Conservation (phyloP, 305 asterid species). For the Fraxinus platypoda region DNA sequence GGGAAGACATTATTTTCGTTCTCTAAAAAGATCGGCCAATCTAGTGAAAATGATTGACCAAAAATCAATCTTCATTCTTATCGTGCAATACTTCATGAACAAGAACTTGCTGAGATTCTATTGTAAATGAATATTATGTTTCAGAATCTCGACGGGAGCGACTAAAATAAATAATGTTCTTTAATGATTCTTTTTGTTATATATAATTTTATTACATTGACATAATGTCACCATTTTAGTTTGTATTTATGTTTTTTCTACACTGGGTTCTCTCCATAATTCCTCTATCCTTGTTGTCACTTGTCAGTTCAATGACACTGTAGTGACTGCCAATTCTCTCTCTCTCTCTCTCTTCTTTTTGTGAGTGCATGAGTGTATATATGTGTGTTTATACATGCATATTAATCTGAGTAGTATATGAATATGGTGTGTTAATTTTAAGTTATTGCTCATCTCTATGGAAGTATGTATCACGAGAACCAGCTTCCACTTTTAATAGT, state of each 20-base stretch:
- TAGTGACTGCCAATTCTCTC: neutral
- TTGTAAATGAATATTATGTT: neutral
- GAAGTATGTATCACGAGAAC: neutral
- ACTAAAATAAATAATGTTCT: too few species aligned
- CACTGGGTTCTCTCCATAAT: neutral
- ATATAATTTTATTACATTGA: too few species aligned
- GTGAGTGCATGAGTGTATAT: neutral
- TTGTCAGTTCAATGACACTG: neutral
- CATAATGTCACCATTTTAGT: neutral
- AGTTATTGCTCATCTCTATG: neutral
- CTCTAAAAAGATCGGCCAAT: neutral
- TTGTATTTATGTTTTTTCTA: neutral
- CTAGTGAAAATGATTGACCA: too few species aligned
- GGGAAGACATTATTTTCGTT: neutral
- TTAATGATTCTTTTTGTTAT: too few species aligned
- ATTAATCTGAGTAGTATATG: neutral
- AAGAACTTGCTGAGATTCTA: neutral
- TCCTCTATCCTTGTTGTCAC: neutral
- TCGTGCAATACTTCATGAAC: neutral
- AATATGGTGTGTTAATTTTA: neutral
- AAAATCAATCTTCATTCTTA: neutral
- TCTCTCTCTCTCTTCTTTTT: neutral
- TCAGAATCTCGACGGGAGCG: too few species aligned
- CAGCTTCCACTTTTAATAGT: neutral
- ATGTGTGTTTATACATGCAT: neutral